These are phyloP conservation scores for Wickerhamiella parazyma DNA, from an alignment of 805 yeast genomes.

Conservation along the genomic window DNA sequence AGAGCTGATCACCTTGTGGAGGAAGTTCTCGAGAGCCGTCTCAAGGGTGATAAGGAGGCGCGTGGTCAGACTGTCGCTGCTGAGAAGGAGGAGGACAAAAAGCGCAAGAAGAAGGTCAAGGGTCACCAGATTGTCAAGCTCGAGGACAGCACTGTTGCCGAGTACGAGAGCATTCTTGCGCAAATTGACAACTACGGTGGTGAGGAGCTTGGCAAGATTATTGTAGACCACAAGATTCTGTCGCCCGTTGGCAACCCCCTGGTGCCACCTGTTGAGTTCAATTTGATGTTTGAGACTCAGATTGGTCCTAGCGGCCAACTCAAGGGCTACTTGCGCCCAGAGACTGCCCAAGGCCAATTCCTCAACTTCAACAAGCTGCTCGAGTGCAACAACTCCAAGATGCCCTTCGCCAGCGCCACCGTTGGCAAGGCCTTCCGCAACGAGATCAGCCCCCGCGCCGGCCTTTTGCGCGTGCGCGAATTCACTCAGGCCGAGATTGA, in stretches of 20 bases:
- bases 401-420: constrained; percentile 99
- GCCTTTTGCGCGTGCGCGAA: constrained; percentile 94
- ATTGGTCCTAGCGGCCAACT: constrained; percentile 97
- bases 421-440: constrained; percentile 98
- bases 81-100: constrained; percentile 50
- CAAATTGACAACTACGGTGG: constrained; percentile 90
- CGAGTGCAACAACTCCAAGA: constrained; percentile 87
- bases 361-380: constrained; percentile 85
- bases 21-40: constrained; percentile 90
- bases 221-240: constrained; percentile 65
- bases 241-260: constrained; percentile 88
- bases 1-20: constrained; percentile 97
- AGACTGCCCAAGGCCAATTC: constrained; percentile 99
- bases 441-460: constrained; percentile 97
- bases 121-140: constrained; percentile 80
- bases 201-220: constrained; percentile 77
- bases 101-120: constrained; percentile 88
- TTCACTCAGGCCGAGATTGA: constrained; percentile 99
- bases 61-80: constrained; percentile 62
- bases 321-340: constrained; percentile 94
- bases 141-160: constrained; percentile 64
- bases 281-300: constrained; percentile 97
- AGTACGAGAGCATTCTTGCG: constrained; percentile 78
- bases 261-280: constrained; percentile 88
- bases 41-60: constrained; percentile 95